Conservation (phyloP, 169 alveolate genomes). For the Plasmodium cynomolgi region DNA sequence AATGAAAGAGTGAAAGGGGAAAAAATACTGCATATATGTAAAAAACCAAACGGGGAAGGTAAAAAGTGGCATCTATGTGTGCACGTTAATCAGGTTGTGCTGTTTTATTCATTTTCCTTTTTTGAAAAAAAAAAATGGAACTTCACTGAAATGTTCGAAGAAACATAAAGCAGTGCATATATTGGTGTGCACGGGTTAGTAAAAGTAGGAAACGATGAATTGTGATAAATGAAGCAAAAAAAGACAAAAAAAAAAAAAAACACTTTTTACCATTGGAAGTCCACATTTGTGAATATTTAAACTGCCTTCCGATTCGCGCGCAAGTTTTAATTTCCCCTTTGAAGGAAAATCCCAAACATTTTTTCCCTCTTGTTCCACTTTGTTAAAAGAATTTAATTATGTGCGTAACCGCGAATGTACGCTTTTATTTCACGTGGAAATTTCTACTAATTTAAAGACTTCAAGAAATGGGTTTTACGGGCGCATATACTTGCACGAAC, state of each 20-base stretch:
- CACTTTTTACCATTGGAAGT: background rate
- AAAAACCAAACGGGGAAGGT: background rate
- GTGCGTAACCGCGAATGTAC: background rate
- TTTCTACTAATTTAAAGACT: background rate
- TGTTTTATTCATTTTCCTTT: conserved; percentile 18
- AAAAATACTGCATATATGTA: background rate
- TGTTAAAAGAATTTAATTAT: background rate
- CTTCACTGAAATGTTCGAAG: background rate
- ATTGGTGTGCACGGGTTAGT: background rate
- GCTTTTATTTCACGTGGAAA: background rate
- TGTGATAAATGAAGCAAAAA: background rate
- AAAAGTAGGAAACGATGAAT: background rate
- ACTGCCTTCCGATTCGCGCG: background rate
- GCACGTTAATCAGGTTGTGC: conserved; percentile 14
- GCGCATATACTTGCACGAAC: background rate
- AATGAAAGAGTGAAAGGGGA: background rate
- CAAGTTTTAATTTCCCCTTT: background rate
- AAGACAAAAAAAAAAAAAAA: background rate
- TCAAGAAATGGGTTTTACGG: background rate
- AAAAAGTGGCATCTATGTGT: conserved; percentile 27
- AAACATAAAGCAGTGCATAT: background rate
- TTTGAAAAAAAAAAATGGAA: conserved; percentile 1
- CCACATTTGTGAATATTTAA: background rate
- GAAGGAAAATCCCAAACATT: background rate
- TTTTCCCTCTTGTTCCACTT: background rate